phyloP scores from a whole-genome alignment of 164 flowering plant genomes.

The Vitis rotundifolia region DNA sequence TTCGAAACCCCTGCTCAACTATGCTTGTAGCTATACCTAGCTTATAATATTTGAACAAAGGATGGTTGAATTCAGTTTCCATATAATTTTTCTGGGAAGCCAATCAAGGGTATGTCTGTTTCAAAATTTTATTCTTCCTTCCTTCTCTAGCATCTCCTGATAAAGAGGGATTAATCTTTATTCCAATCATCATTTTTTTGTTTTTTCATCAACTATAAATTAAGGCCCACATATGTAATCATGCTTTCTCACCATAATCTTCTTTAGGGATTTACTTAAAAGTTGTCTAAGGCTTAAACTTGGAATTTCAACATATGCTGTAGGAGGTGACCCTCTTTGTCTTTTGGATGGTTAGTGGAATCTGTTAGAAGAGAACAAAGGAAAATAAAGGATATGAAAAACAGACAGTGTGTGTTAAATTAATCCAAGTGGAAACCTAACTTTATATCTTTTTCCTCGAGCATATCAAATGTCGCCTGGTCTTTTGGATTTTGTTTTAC shows the following conservation, averaged over 20 bases:
- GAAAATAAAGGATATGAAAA: neutral
- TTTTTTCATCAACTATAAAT: neutral
- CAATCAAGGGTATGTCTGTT: no score
- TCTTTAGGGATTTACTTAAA: neutral
- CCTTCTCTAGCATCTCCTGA: neutral
- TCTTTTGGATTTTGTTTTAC: no score
- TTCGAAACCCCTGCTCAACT: no score
- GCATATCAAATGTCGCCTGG: neutral
- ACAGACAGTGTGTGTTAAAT: neutral
- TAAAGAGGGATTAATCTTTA: neutral
- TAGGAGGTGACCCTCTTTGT: neutral
- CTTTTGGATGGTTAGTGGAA: neutral
- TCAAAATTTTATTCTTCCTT: neutral
- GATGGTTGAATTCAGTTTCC: no score
- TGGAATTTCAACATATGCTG: neutral
- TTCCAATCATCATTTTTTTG: neutral
- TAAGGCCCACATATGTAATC: constrained; percentile 12
- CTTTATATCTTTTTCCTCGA: neutral
- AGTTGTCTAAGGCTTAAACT: neutral
- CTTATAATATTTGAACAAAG: no score
- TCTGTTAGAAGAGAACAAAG: neutral
- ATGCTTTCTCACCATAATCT: neutral
- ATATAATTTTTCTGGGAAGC: no score
- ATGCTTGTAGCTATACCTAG: no score
- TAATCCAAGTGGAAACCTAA: neutral